Evolutionary conservation across 2,329 filamentous ascomycete genomes (phyloP).

Genomic region (Dothideomycetes sp.): DNA sequence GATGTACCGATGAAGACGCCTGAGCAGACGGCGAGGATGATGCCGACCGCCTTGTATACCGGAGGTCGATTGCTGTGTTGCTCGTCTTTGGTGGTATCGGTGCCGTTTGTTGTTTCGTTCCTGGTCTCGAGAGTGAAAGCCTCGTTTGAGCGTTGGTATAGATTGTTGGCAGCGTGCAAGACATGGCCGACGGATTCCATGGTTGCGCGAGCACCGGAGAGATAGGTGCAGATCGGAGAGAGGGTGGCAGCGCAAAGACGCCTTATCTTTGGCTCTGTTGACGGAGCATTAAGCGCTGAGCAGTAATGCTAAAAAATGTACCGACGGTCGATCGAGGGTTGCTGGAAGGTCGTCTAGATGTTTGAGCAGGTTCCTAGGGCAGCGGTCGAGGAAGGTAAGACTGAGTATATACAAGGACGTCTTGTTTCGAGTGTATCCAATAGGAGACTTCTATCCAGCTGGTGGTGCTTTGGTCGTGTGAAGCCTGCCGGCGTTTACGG

Average conservation of each 20-base stretch:
- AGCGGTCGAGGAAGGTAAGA: no score
- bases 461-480: no score
- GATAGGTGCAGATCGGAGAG: background rate
- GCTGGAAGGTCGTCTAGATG: no score
- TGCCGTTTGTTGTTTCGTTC: constrained; percentile 22
- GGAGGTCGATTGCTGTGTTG: constrained; percentile 36
- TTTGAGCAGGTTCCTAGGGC: no score
- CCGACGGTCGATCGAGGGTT: no score
- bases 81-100: constrained; percentile 7
- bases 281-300: constrained; percentile 9
- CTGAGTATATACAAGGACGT: no score
- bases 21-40: constrained; percentile 74
- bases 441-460: no score
- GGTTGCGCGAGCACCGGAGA: constrained; percentile 11
- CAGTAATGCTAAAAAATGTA: no score
- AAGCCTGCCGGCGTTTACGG: no score
- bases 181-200: constrained; percentile 37
- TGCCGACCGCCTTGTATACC: constrained; percentile 76
- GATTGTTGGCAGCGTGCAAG: constrained; percentile 32
- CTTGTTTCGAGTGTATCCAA: no score
- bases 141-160: constrained; percentile 40
- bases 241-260: background rate
- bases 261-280: constrained; percentile 8
- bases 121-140: no score
- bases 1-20: constrained; percentile 89